Percentiles rank a stretch among this genome's conserved stretches.
phyloP scores from a whole-genome alignment of 2,329 filamentous ascomycete species.

The Epichloe amarillans region DNA sequence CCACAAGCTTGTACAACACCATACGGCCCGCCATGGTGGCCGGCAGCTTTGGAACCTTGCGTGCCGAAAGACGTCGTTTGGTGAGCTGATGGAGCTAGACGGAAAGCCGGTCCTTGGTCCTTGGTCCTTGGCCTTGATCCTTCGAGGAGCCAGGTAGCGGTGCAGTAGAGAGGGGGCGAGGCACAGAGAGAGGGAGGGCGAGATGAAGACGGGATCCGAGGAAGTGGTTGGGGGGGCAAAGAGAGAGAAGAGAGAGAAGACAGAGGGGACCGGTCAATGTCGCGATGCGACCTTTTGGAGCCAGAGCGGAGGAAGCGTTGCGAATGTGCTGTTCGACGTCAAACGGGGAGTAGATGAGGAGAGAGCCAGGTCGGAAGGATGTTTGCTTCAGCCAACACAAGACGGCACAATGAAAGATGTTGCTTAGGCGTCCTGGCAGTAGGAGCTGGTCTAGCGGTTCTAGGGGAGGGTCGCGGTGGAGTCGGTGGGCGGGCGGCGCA shows the following conservation, averaged over 20 bases:
- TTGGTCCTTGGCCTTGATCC: background rate
- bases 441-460: conserved; percentile 1
- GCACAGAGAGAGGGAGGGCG: background rate
- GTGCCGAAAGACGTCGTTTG: background rate
- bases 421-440: conserved; percentile 2
- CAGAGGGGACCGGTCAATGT: background rate
- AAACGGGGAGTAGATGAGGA: conserved; percentile 1
- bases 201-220: background rate
- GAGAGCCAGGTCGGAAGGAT: conserved; percentile 3
- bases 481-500: background rate
- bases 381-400: conserved; percentile 6
- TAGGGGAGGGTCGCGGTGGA: conserved; percentile 4
- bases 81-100: background rate
- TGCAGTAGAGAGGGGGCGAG: background rate
- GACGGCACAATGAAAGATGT: background rate
- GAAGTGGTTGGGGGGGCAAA: background rate
- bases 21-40: conserved; percentile 73
- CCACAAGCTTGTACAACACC: conserved; percentile 92
- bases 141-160: background rate
- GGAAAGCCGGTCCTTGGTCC: background rate
- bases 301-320: background rate
- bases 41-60: conserved; percentile 1
- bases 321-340: conserved; percentile 4
- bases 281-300: background rate
- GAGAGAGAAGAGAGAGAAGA: background rate